A percentile compares a stretch with the other conserved stretches of the same genome.
These are phyloP conservation scores for Leccinellum albellum DNA, from an alignment of 768 basidiomycete genomes.

Conservation along the genomic window DNA sequence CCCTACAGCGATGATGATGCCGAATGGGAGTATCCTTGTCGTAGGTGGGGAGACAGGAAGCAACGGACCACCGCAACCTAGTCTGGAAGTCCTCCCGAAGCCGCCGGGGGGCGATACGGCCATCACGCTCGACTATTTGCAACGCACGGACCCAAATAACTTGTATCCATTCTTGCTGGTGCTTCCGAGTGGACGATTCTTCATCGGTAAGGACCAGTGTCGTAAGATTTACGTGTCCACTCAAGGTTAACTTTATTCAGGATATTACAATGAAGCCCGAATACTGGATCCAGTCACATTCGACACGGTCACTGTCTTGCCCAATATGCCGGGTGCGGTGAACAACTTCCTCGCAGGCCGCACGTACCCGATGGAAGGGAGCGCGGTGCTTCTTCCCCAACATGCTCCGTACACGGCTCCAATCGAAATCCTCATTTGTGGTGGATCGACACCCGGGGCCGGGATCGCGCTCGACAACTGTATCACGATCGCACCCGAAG, in stretches of 20 bases:
- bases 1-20: slow-evolving; percentile 59
- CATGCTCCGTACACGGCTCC: slow-evolving; percentile 71
- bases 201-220: slow-evolving; percentile 53
- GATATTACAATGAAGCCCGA: slow-evolving; percentile 79
- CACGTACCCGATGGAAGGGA: slow-evolving; percentile 74
- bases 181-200: slow-evolving; percentile 65
- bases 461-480: slow-evolving; percentile 62
- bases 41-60: slow-evolving; percentile 74
- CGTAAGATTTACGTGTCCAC: not conserved
- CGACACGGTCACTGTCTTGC: slow-evolving; percentile 52
- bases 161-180: slow-evolving; percentile 75
- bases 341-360: slow-evolving; percentile 70
- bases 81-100: slow-evolving; percentile 66
- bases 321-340: slow-evolving; percentile 74
- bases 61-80: slow-evolving; percentile 63
- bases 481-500: slow-evolving; percentile 65
- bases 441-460: slow-evolving; percentile 64
- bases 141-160: slow-evolving; percentile 74
- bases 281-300: slow-evolving; percentile 68
- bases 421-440: slow-evolving; percentile 66
- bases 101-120: slow-evolving; percentile 61
- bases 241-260: slow-evolving; percentile 30
- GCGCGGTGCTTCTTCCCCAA: slow-evolving; percentile 67
- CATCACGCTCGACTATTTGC: slow-evolving; percentile 60
- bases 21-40: slow-evolving; percentile 72